A percentile compares a stretch with the other conserved stretches of the same genome.
phyloP scores from a whole-genome alignment of 2,329 filamentous ascomycete species.

The Phialophora macrospora region DNA sequence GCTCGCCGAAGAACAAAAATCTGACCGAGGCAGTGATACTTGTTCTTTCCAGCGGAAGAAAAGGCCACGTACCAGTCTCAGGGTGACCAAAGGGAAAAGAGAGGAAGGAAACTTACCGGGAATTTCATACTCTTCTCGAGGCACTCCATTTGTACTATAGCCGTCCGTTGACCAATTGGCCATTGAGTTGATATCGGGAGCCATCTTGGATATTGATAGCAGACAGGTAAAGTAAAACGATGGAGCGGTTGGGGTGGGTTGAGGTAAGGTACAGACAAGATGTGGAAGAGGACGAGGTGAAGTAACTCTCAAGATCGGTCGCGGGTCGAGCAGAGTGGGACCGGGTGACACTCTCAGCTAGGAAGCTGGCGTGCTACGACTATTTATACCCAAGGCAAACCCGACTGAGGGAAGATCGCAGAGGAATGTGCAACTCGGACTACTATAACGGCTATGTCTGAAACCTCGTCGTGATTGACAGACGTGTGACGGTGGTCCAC shows the following conservation, averaged over 20 bases:
- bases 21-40: not conserved
- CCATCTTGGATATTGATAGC: conserved; percentile 26
- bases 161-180: conserved; percentile 41
- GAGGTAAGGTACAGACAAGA: not conserved
- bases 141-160: conserved; percentile 49
- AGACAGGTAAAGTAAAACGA: not conserved
- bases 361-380: not conserved
- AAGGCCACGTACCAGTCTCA: not conserved
- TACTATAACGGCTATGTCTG: conserved; percentile 1
- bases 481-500: not conserved
- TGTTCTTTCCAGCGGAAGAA: not conserved
- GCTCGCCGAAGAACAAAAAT: not conserved
- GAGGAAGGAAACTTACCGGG: conserved; percentile 26
- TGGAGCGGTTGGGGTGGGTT: not conserved
- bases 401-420: not conserved
- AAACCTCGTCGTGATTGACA: not conserved
- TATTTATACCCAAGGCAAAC: not conserved
- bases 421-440: not conserved
- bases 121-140: conserved; percentile 57
- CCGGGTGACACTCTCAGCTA: not conserved
- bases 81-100: not conserved
- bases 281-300: not conserved
- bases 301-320: not conserved
- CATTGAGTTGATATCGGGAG: conserved; percentile 38
- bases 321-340: not conserved